A percentile compares a stretch with the other conserved stretches of the same genome.
Evolutionary conservation across 495 filamentous ascomycete species (phyloP).

Genomic region (Coniosporium apollinis): DNA sequence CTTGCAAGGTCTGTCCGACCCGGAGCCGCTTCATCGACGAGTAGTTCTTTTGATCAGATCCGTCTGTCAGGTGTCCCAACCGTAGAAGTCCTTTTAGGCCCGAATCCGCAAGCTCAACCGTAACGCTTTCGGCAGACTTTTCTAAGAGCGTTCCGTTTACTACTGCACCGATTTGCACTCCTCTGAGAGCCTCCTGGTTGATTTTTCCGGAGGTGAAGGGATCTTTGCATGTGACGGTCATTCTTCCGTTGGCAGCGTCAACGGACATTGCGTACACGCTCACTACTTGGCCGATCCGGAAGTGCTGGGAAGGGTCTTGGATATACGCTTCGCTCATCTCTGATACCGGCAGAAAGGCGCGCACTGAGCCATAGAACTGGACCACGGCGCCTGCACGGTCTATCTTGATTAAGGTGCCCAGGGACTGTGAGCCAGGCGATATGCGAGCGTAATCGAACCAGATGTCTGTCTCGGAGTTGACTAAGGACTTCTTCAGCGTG

Average conservation of each 20-base stretch:
- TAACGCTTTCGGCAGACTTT: conserved; percentile 64
- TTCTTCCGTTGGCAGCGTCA: conserved; percentile 46
- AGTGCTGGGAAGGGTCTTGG: conserved; percentile 73
- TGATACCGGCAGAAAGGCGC: conserved; percentile 73
- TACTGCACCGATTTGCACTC: conserved; percentile 49
- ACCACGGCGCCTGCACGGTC: conserved; percentile 67
- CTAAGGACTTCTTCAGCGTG: conserved; percentile 82
- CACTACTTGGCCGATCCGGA: conserved; percentile 76
- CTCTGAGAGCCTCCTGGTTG: conserved; percentile 57
- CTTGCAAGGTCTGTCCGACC: conserved; percentile 60
- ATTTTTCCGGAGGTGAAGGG: conserved; percentile 55
- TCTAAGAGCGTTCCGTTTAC: conserved; percentile 67
- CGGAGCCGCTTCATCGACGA: conserved; percentile 61
- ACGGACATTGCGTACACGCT: conserved; percentile 70
- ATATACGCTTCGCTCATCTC: conserved; percentile 98
- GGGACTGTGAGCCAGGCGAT: conserved; percentile 49
- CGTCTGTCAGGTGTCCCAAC: conserved; percentile 67
- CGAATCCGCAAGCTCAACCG: conserved; percentile 53
- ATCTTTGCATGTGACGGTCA: conserved; percentile 88
- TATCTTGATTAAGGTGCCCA: conserved; percentile 71
- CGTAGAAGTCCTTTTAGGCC: conserved; percentile 60
- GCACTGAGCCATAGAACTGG: conserved; percentile 74
- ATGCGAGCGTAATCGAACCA: conserved; percentile 63
- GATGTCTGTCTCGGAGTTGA: conserved; percentile 65
- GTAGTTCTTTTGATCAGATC: conserved; percentile 52